These are phyloP conservation scores for Neonectria coccinea DNA, from an alignment of 2,329 filamentous ascomycete genomes.

Conservation along the genomic window DNA sequence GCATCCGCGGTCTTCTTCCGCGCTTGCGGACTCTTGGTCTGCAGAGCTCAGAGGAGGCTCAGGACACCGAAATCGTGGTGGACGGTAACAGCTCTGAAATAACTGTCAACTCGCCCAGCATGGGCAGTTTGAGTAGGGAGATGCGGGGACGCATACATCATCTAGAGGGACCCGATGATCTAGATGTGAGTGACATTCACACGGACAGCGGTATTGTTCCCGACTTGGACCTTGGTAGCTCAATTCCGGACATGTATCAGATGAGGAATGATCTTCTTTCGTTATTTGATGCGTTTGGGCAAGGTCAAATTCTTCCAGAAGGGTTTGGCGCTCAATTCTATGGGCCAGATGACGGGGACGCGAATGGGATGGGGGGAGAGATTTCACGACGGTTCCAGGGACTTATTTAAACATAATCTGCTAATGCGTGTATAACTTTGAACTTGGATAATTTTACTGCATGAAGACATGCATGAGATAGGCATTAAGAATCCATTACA, in stretches of 20 bases:
- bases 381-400: conserved; percentile 51
- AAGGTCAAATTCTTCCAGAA: conserved; percentile 42
- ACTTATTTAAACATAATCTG: conserved; percentile 36
- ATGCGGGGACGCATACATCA: neutral
- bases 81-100: conserved; percentile 5
- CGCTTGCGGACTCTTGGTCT: conserved; percentile 46
- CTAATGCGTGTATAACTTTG: neutral
- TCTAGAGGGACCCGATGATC: neutral
- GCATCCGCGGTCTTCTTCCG: conserved; percentile 50
- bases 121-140: neutral
- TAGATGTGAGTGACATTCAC: conserved; percentile 30
- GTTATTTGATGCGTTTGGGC: conserved; percentile 52
- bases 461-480: neutral
- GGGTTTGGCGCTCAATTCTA: conserved; percentile 29
- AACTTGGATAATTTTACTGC: too few species aligned
- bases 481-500: too few species aligned
- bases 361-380: conserved; percentile 42
- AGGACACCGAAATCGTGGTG: neutral
- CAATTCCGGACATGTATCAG: conserved; percentile 49
- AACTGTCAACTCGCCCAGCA: neutral
- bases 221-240: conserved; percentile 28
- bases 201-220: conserved; percentile 25
- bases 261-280: conserved; percentile 52
- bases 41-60: conserved; percentile 27
- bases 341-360: conserved; percentile 27